Evolutionary conservation across 768 basidiomycete genomes (phyloP), one percentile per base, ranked within the genome.

Genomic region (Mycena haematopus): DNA sequence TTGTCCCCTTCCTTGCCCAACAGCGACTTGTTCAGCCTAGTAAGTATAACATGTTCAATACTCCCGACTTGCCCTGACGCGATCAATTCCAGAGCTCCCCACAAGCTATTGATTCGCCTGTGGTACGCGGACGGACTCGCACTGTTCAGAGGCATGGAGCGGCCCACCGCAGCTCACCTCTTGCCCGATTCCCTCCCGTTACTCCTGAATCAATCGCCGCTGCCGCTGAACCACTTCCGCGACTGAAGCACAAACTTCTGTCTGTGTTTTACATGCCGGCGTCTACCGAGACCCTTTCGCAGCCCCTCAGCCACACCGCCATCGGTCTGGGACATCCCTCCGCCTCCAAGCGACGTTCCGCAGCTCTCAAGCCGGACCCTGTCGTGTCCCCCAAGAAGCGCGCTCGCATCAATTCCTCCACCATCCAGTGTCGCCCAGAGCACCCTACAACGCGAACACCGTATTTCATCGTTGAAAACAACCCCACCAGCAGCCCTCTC

Each of bases 261-360:
- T 25, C 51, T 11, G 13, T 19, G 35, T 38, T 36, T 3, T 46
- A 27, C 17, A 27, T 21, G 27, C 22, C 31, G 25, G 21, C 31
- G 2, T 25, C 27, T 14, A 19, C 49, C 13, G 36, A 13, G 47
- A 31, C 9, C 29, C 29, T 31, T 31, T 9, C 29, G 9, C 21
- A 40, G 49, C 33, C 25, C 9, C 8, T 38, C 52, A 19, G 35
- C 33, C 49, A 36, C 50, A 17, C 29, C 42, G 5, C 59, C 31
- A 56, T 62, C 42, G 61, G 61, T 35, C 54, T 52, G 38, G 61
- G 61, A 5, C 61, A 56, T 46, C 61, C 61, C 22, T 62, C 61
- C 17, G 45, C 49, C 40, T 51, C 61, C 13, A 25, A 49, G 11
- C n/a, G 9, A 31, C 29, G 54, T 19, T 31, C 19, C 47, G 13